Conservation (phyloP, 306 rosid genomes). For the Geum urbanum region DNA sequence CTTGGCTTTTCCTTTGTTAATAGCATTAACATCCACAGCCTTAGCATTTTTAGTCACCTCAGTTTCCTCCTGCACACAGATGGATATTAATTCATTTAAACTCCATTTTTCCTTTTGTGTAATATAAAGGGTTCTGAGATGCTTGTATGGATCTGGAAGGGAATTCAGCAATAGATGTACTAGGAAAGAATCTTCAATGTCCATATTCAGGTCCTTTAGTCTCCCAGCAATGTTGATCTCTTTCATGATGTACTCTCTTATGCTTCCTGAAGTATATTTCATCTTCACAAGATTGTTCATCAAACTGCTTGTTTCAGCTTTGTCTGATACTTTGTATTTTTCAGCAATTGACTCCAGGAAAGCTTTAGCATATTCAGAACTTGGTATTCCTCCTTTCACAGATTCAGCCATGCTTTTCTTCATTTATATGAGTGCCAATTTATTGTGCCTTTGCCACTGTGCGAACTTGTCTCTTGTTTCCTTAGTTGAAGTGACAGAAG, state of each 20-base stretch:
- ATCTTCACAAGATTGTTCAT: not conserved
- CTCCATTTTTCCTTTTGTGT: not conserved
- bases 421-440: not conserved
- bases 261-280: not conserved
- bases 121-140: not conserved
- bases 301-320: not conserved
- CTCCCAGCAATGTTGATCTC: not conserved
- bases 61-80: not conserved
- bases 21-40: not conserved
- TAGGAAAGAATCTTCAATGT: not conserved
- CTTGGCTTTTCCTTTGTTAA: not conserved
- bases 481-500: not conserved
- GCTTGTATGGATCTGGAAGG: not conserved
- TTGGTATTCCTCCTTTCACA: not conserved
- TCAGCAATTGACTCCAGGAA: not conserved
- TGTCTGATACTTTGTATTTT: not conserved
- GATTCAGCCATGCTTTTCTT: not conserved
- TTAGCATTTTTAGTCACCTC: not conserved
- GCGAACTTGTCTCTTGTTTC: not conserved
- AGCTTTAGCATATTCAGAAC: not conserved
- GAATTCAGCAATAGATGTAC: not conserved
- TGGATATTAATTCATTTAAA: not conserved
- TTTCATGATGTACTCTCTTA: not conserved
- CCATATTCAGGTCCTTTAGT: not conserved
- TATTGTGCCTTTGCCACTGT: not conserved